A percentile compares a stretch with the other conserved stretches of the same genome.
These are phyloP conservation scores for Cryphonectria japonica DNA, from an alignment of 2,329 filamentous ascomycete species.

Conservation along the genomic window DNA sequence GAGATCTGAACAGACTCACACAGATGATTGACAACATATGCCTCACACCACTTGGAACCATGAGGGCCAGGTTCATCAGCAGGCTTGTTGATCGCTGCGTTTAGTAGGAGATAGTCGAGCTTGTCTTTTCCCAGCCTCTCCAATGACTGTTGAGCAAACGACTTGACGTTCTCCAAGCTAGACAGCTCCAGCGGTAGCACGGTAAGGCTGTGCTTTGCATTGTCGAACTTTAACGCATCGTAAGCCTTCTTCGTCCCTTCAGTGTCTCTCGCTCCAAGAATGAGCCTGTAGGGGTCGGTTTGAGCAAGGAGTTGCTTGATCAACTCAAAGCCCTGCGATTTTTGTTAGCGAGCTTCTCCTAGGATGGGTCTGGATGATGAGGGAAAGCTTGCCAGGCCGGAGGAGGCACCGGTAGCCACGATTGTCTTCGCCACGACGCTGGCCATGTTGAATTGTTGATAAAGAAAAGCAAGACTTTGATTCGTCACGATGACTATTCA, in stretches of 20 bases:
- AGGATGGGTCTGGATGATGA: background rate
- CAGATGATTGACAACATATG: slow-evolving; percentile 56
- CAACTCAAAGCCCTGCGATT: slow-evolving; percentile 53
- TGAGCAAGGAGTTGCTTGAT: slow-evolving; percentile 54
- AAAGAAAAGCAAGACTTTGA: background rate
- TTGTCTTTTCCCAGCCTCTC: slow-evolving; percentile 45
- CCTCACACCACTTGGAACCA: slow-evolving; percentile 55
- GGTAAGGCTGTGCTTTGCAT: slow-evolving; percentile 44
- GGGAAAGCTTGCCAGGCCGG: slow-evolving; percentile 48
- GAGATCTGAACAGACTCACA: slow-evolving; percentile 40
- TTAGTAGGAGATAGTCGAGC: slow-evolving; percentile 55
- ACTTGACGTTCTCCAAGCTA: slow-evolving; percentile 48
- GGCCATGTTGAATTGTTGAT: slow-evolving; percentile 12
- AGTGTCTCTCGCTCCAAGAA: slow-evolving; percentile 54
- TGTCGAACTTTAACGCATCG: slow-evolving; percentile 47
- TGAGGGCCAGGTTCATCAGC: slow-evolving; percentile 42
- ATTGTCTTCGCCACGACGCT: slow-evolving; percentile 49
- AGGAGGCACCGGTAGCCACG: slow-evolving; percentile 54
- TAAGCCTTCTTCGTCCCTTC: slow-evolving; percentile 46
- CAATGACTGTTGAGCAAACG: slow-evolving; percentile 51
- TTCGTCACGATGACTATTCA: background rate
- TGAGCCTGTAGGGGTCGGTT: slow-evolving; percentile 50
- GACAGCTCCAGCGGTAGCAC: slow-evolving; percentile 54
- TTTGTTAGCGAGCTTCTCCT: background rate
- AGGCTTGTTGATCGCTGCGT: slow-evolving; percentile 49